Evolutionary conservation across 192 early-diverging fungal species (phyloP).

Genomic region (Geosiphon pyriformis): DNA sequence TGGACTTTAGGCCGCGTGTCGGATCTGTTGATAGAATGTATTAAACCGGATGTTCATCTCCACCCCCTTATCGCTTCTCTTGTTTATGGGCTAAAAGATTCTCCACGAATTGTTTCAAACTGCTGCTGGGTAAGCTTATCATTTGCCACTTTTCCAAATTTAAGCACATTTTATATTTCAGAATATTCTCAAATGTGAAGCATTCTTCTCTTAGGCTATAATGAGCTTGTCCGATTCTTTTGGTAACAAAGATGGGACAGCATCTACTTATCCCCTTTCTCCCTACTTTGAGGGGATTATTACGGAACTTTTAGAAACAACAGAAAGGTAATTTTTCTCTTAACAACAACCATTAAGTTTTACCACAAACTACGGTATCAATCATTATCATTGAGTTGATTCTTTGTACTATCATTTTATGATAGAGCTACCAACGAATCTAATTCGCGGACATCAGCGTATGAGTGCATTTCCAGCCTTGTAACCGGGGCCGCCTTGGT

Average conservation of each 20-base stretch:
- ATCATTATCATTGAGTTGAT: conserved; percentile 3
- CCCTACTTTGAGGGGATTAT: conserved; percentile 83
- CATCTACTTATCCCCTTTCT: conserved; percentile 67
- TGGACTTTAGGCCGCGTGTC: conserved; percentile 98
- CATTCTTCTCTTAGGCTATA: conserved; percentile 51
- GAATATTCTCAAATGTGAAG: too few species aligned
- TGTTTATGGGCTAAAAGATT: conserved; percentile 78
- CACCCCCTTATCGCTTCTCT: conserved; percentile 70
- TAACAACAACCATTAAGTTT: too few species aligned
- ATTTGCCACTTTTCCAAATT: too few species aligned
- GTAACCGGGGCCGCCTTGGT: conserved; percentile 60
- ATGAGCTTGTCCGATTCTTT: conserved; percentile 90
- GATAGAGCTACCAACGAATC: conserved; percentile 58
- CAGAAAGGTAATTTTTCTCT: conserved; percentile 47
- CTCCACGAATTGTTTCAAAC: conserved; percentile 85
- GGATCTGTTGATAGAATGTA: conserved; percentile 69
- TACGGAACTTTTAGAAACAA: conserved; percentile 67
- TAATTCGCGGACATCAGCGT: conserved; percentile 86
- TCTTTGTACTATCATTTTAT: conserved; percentile 1
- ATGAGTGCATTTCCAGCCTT: conserved; percentile 88
- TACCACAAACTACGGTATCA: too few species aligned
- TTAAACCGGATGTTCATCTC: conserved; percentile 68
- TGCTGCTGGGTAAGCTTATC: conserved; percentile 76
- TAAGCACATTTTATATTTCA: too few species aligned
- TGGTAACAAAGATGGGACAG: conserved; percentile 46